phyloP scores from a whole-genome alignment of 305 asterid species.

The Rubia balearica region DNA sequence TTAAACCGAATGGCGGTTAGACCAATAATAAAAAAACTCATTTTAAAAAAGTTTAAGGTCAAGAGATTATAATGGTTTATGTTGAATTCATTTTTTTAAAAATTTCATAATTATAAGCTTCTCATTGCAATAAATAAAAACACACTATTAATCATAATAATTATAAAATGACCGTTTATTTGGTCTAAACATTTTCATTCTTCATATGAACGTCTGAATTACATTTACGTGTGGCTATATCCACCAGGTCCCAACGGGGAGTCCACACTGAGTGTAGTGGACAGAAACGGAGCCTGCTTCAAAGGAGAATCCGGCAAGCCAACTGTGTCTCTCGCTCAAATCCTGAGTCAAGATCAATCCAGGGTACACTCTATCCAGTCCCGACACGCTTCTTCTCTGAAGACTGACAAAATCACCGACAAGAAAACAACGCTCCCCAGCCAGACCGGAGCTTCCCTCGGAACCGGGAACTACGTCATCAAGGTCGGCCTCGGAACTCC shows the following conservation, averaged over 20 bases:
- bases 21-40: too few species aligned
- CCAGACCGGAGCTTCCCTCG: conserved; percentile 32
- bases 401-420: conserved; percentile 14
- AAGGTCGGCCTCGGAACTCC: conserved; percentile 62
- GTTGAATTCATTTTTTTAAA: too few species aligned
- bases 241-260: conserved; percentile 23
- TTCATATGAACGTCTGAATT: too few species aligned
- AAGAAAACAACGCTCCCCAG: conserved; percentile 42
- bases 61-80: too few species aligned
- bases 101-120: too few species aligned
- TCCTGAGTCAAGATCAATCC: conserved; percentile 45
- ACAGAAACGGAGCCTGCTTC: conserved; percentile 55
- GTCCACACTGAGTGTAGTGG: conserved; percentile 41
- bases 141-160: too few species aligned
- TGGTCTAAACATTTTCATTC: too few species aligned
- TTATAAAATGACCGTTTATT: too few species aligned
- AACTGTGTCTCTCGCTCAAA: conserved; percentile 24
- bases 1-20: too few species aligned
- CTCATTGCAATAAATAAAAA: too few species aligned
- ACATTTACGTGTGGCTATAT: not conserved
- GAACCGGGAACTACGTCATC: conserved; percentile 52
- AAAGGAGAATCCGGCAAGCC: conserved; percentile 22
- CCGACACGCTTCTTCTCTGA: conserved; percentile 20
- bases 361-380: conserved; percentile 51
- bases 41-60: too few species aligned